Evolutionary conservation across 345 rosid genomes (phyloP).

Genomic region (Heritiera littoralis): DNA sequence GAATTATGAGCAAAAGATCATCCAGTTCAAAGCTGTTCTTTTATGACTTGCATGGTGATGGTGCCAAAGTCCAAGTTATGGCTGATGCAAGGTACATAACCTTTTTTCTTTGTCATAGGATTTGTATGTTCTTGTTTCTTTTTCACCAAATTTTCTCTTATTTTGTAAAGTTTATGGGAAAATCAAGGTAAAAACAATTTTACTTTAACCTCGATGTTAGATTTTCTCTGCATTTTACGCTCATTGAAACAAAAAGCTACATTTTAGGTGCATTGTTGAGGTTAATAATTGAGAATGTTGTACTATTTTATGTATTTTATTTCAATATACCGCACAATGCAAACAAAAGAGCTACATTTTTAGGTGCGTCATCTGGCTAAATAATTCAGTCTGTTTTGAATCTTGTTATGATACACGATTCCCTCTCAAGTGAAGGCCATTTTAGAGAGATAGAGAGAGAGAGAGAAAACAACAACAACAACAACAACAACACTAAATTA

Average conservation of each 20-base stretch:
- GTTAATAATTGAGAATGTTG: too few species aligned
- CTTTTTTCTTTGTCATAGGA: background rate
- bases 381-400: background rate
- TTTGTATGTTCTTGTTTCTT: constrained; percentile 7
- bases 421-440: background rate
- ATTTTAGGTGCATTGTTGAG: too few species aligned
- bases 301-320: background rate
- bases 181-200: background rate
- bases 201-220: background rate
- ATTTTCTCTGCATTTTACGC: background rate
- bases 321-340: background rate
- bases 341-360: too few species aligned
- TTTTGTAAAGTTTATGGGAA: background rate
- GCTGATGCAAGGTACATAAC: constrained; percentile 76
- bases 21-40: constrained; percentile 88
- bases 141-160: constrained; percentile 6
- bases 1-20: constrained; percentile 90
- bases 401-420: background rate
- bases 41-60: constrained; percentile 76
- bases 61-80: constrained; percentile 92
- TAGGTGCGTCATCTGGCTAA: too few species aligned
- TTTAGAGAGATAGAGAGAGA: background rate
- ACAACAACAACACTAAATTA: background rate
- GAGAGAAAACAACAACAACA: too few species aligned
- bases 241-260: background rate